Evolutionary conservation across 495 filamentous ascomycete genomes (phyloP).

Genomic region (Darksidea phi): DNA sequence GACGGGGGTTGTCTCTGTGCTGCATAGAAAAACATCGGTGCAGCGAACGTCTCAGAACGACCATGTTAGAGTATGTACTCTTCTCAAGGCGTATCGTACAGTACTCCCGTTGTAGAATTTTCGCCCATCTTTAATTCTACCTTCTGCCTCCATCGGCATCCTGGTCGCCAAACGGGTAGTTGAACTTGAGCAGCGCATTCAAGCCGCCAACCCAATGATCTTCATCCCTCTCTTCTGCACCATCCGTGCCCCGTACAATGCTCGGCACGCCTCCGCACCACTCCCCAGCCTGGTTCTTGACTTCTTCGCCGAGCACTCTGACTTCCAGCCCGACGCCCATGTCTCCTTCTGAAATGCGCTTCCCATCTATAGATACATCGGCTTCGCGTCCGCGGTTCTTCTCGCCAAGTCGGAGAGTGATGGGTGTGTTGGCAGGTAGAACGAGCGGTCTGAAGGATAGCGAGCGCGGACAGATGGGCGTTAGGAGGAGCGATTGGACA

Average conservation of each 20-base stretch:
- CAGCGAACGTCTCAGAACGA: too few relatives aligned
- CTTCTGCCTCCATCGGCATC: slow-evolving; percentile 2
- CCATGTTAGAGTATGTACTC: too few relatives aligned
- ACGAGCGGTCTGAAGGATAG: slow-evolving; percentile 90
- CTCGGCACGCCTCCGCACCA: slow-evolving; percentile 70
- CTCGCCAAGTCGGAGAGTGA: slow-evolving; percentile 76
- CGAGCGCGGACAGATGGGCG: slow-evolving; percentile 89
- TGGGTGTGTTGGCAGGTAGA: slow-evolving; percentile 78
- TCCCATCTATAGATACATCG: slow-evolving; percentile 86
- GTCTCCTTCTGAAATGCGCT: slow-evolving; percentile 60
- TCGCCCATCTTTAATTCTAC: not conserved
- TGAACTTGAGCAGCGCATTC: slow-evolving; percentile 94
- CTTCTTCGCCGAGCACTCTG: slow-evolving; percentile 77
- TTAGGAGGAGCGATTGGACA: slow-evolving; percentile 81
- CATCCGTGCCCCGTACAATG: slow-evolving; percentile 54
- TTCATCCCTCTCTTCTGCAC: slow-evolving; percentile 49
- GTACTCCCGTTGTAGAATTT: too few relatives aligned
- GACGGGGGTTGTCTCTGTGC: too few relatives aligned
- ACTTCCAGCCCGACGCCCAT: slow-evolving; percentile 82
- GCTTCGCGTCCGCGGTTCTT: slow-evolving; percentile 80
- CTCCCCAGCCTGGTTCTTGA: slow-evolving; percentile 53
- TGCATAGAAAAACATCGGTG: too few relatives aligned
- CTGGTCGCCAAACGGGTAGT: slow-evolving; percentile 91
- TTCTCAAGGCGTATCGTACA: too few relatives aligned
- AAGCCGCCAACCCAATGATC: slow-evolving; percentile 97